A percentile compares a stretch with the other conserved stretches of the same genome.
Evolutionary conservation across 1,284 basidiomycete species (phyloP).

Genomic region (Paramarasmius palmivorus): DNA sequence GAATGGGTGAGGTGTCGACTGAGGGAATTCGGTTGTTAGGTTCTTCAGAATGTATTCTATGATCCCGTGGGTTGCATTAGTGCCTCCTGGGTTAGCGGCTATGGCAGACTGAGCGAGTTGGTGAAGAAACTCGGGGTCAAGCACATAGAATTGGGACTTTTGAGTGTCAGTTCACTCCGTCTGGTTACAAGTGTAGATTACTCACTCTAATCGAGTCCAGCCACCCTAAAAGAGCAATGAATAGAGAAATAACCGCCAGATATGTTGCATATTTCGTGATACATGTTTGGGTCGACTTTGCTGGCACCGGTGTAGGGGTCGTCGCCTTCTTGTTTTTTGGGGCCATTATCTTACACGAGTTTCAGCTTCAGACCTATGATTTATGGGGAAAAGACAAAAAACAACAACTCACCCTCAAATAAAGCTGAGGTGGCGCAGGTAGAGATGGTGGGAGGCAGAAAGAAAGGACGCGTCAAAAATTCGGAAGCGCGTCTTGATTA

Average conservation of each 20-base stretch:
- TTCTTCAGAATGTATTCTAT: conserved; percentile 77
- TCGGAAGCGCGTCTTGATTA: too few species aligned
- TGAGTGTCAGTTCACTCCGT: background rate
- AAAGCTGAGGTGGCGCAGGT: too few species aligned
- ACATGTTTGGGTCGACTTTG: too few species aligned
- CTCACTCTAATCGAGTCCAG: conserved; percentile 60
- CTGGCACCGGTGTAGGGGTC: too few species aligned
- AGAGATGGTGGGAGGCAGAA: too few species aligned
- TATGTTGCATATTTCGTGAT: conserved; percentile 45
- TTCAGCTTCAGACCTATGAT: too few species aligned
- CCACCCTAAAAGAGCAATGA: conserved; percentile 45
- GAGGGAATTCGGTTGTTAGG: conserved; percentile 69
- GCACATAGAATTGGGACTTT: conserved; percentile 66
- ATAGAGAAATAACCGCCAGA: conserved; percentile 34
- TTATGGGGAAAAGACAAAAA: too few species aligned
- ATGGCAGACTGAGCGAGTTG: conserved; percentile 71
- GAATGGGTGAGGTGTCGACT: conserved; percentile 13
- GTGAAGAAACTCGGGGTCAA: conserved; percentile 68
- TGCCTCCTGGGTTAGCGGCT: conserved; percentile 44
- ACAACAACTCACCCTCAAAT: too few species aligned
- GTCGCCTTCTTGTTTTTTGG: too few species aligned
- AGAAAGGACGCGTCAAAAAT: too few species aligned
- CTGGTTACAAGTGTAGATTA: too few species aligned
- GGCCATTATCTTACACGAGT: too few species aligned
- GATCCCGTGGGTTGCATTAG: conserved; percentile 62